Base-by-base conservation (phyloP, 1,284 basidiomycete genomes). In the Irpex lacteus region DNA sequence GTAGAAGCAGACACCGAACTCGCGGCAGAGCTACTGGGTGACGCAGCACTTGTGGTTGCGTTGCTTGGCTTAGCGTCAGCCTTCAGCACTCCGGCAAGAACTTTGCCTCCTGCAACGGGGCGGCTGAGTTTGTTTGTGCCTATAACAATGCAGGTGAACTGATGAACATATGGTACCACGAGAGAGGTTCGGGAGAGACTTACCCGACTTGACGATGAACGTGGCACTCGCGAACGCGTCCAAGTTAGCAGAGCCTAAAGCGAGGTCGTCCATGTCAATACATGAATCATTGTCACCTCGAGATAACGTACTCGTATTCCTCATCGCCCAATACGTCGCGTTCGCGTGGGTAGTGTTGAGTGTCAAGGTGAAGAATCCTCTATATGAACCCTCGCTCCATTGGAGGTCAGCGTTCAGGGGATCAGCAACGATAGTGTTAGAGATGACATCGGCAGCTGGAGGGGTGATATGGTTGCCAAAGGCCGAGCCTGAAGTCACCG, bases 331-430 rank as follows among this genome's bases (percentile, higher is more conserved):
- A 74, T 83, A 89, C 50, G 85, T 82, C 21, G 86, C 85, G 57
- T 79, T 83, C 61, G 83, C 71, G 36, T 78, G 76, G 5, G 80
- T 65, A 11, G 83, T 70, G 64, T 82, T 77, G 65, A 87, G 71
- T 32, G 75, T 78, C 21, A 87, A 74, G 37, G 84, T 83, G 74
- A 85, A 88, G 78, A 89, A 89, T 2, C 88, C 88, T 37, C 87
- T 76, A 73, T 80, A 85, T 5, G 81, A 84, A 7, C 84, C 87
- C 70, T 90, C 88, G 65, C 85, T 87, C 84, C 84, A 89, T 70
- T 88, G 86, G 55, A 89, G 72, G 68, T 86, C 82, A 2, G 78
- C 68, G 72, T 87, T 88, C 44, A 74, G 74, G 3, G 53, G 34
- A n/a, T 61, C 62, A 11, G 70, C 72, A 9, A 87, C 81, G 40